A percentile compares a stretch with the other conserved stretches of the same genome.
Conservation (phyloP, 441 rosid species). For the Croton setiger region DNA sequence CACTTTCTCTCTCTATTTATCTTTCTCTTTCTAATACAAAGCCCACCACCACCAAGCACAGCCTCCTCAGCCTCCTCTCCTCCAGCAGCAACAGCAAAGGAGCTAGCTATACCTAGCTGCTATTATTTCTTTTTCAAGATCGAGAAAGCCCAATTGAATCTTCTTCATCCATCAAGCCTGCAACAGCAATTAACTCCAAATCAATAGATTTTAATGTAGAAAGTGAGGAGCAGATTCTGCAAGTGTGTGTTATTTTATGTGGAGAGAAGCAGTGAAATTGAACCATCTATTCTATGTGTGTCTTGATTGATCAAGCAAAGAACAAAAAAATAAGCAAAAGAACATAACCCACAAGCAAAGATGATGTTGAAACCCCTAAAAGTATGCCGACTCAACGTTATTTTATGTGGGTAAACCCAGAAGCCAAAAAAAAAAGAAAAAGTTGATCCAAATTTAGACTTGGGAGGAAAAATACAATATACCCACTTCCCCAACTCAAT, state of each 20-base stretch:
- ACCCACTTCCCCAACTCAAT: constrained; percentile 14
- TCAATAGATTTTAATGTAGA: constrained; percentile 13
- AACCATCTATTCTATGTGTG: constrained; percentile 27
- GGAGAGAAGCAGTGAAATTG: constrained; percentile 38
- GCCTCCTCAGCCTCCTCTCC: too few relatives aligned
- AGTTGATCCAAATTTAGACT: constrained; percentile 20
- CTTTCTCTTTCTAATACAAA: constrained; percentile 17
- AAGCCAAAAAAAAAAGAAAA: constrained; percentile 10
- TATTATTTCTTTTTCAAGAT: constrained; percentile 11
- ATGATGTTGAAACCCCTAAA: constrained; percentile 23
- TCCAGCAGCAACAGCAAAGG: constrained; percentile 20
- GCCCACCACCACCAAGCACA: constrained; percentile 28
- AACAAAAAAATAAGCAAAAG: constrained; percentile 38
- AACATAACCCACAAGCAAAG: constrained; percentile 38
- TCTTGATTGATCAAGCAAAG: constrained; percentile 38
- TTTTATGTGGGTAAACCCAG: constrained; percentile 58
- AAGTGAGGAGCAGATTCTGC: constrained; percentile 31
- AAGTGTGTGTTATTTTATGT: constrained; percentile 80
- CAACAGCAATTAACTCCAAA: constrained; percentile 10
- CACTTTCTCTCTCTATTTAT: neutral
- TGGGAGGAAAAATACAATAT: constrained; percentile 9
- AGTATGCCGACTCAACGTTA: constrained; percentile 37
- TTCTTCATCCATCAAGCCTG: constrained; percentile 46
- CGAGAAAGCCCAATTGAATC: constrained; percentile 34
- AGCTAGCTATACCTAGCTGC: constrained; percentile 9